Evolutionary conservation across 495 filamentous ascomycete genomes (phyloP), one percentile per base, ranked within the genome.

Genomic region (Astrothelium macrocarpum): DNA sequence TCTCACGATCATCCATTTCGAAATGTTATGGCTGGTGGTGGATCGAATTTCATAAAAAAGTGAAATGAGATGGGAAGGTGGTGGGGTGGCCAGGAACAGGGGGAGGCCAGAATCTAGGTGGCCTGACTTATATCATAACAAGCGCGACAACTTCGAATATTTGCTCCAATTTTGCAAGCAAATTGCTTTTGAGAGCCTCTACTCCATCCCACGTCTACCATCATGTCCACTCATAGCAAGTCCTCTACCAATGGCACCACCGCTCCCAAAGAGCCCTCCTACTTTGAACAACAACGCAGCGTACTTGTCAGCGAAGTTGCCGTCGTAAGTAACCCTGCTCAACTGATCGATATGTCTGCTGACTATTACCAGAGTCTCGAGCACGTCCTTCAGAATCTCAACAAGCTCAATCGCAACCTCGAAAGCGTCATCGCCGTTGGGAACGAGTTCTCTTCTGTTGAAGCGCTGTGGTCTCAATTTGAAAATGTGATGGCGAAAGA

Each of bases 401-500:
- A 98, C 75, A 89, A 91, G 66, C 77, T 98, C 60, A 98, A 97
- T 74, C 88, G 94, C 32, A 90, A 86, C 39, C 76, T 98, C 34
- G 94, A 98, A 72, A 90, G 91, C 60, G 87, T 97, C n/a, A 91
- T 95, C 64, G 85, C 89, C 36, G 92, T 98, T 31, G 94, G 94
- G 9, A 97, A 96, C 72, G 94, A 98, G 70, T 97, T 98, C 73
- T 84, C 88, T n/a, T 90, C 89, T 10, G 94, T 98, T 20, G 94
- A 98, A 75, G 90, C 90, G 29, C 81, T 98, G 36, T 98, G 94
- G 94, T 91, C 88, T 36, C 90, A 95, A 64, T 98, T 98, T 71
- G 94, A 98, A 79, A 87, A 87, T 62, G 92, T 97, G 66, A 97
- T 97, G 93, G 90, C 85, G 20, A 87, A 85, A 65, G 86, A 65